These are phyloP conservation scores for Termitomyces sp. DNA, from an alignment of 768 basidiomycete genomes.

Conservation along the genomic window DNA sequence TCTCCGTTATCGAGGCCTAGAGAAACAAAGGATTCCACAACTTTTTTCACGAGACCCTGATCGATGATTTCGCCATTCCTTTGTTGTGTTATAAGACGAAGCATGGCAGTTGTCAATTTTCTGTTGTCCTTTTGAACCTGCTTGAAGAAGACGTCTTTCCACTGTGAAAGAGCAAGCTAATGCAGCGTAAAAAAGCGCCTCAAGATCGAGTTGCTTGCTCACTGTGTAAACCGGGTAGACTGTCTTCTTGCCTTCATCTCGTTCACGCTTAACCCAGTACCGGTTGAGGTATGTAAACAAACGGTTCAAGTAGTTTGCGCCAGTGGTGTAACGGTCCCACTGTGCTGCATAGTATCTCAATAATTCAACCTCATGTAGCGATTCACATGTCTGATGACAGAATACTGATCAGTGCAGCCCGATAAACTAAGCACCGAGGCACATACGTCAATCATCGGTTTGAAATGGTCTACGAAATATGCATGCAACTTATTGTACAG, in stretches of 20 bases:
- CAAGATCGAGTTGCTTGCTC: constrained; percentile 20
- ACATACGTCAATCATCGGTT: constrained; percentile 50
- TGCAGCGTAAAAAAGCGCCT: background rate
- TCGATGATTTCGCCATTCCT: constrained; percentile 95
- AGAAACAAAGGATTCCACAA: constrained; percentile 96
- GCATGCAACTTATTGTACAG: constrained; percentile 89
- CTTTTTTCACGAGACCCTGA: constrained; percentile 93
- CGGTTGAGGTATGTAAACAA: constrained; percentile 97
- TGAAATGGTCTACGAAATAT: constrained; percentile 86
- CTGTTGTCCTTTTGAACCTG: constrained; percentile 75
- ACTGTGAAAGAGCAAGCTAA: constrained; percentile 91
- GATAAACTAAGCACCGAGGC: background rate
- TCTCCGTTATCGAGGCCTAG: constrained; percentile 90
- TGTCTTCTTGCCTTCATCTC: constrained; percentile 94
- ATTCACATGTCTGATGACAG: constrained; percentile 62
- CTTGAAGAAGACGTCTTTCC: constrained; percentile 90
- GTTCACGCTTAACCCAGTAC: constrained; percentile 98
- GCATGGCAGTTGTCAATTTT: constrained; percentile 82
- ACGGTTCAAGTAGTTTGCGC: constrained; percentile 95
- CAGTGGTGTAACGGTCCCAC: constrained; percentile 97
- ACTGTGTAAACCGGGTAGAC: constrained; percentile 97
- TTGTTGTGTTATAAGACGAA: constrained; percentile 88
- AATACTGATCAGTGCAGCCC: background rate
- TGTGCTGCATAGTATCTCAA: constrained; percentile 88
- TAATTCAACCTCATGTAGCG: constrained; percentile 83